phyloP scores from a whole-genome alignment of 192 early-diverging fungal genomes.

The Phycomyces nitens region DNA sequence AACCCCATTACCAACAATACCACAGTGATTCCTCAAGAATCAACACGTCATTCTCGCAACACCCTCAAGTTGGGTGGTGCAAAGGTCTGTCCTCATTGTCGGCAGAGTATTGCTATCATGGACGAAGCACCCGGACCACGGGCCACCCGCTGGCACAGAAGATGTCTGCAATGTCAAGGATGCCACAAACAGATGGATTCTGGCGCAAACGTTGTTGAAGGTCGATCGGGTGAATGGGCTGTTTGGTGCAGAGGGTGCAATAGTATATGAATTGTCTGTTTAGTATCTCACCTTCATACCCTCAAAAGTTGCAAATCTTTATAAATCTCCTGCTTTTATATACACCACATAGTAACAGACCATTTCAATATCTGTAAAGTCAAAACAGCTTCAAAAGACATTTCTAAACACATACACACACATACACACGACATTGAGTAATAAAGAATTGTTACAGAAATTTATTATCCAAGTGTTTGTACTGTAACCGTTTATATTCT shows the following conservation, averaged over 20 bases:
- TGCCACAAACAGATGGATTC: constrained; percentile 53
- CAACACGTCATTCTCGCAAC: constrained; percentile 18
- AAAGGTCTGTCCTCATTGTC: constrained; percentile 44
- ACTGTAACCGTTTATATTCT: too few relatives aligned
- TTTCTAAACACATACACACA: too few relatives aligned
- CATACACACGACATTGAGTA: too few relatives aligned
- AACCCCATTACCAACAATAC: neutral
- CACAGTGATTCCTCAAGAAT: neutral
- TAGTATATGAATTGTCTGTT: too few relatives aligned
- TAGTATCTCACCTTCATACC: too few relatives aligned
- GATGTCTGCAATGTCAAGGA: constrained; percentile 43
- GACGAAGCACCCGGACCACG: constrained; percentile 47
- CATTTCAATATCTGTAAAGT: too few relatives aligned
- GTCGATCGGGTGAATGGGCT: constrained; percentile 26
- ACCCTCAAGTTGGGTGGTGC: constrained; percentile 44
- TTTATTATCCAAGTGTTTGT: too few relatives aligned
- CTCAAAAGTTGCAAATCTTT: too few relatives aligned
- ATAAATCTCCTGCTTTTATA: too few relatives aligned
- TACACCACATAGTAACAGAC: too few relatives aligned
- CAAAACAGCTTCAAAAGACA: too few relatives aligned
- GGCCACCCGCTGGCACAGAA: constrained; percentile 52
- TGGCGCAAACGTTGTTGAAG: constrained; percentile 34
- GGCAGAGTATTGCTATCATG: constrained; percentile 40
- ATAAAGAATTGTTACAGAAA: too few relatives aligned
- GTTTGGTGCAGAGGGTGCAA: constrained; percentile 41